Conservation (phyloP, 2,329 filamentous ascomycete genomes). For the Blastomyces parvus region DNA sequence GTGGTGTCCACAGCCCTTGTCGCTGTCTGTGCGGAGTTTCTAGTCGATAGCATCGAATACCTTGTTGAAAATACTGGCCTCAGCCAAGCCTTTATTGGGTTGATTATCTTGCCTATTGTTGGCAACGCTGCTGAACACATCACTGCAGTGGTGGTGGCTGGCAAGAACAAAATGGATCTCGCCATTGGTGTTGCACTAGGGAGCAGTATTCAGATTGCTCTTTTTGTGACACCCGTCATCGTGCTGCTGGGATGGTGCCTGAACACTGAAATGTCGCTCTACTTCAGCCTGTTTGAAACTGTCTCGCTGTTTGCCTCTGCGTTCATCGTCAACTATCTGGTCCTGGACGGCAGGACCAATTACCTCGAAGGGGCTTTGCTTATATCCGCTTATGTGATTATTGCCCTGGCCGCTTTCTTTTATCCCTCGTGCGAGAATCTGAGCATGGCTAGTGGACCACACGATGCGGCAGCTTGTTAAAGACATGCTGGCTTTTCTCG, state of each 20-base stretch:
- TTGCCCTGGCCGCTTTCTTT: conserved; percentile 57
- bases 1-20: conserved; percentile 56
- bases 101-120: conserved; percentile 63
- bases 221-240: conserved; percentile 60
- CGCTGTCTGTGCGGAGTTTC: conserved; percentile 59
- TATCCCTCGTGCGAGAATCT: conserved; percentile 48
- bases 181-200: conserved; percentile 64
- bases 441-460: conserved; percentile 25
- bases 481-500: neutral
- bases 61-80: conserved; percentile 49
- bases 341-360: conserved; percentile 75
- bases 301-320: conserved; percentile 75
- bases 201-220: conserved; percentile 60
- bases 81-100: conserved; percentile 58
- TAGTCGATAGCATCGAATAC: conserved; percentile 58
- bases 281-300: conserved; percentile 84
- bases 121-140: conserved; percentile 66
- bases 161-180: conserved; percentile 68
- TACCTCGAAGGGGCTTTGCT: conserved; percentile 66
- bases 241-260: conserved; percentile 65
- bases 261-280: conserved; percentile 61
- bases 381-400: conserved; percentile 59
- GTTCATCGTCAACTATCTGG: conserved; percentile 79
- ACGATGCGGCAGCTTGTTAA: conserved; percentile 12
- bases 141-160: conserved; percentile 59